Evolutionary conservation across 2,329 filamentous ascomycete genomes (phyloP), one percentile per base, ranked within the genome.

Genomic region (Pseudogymnoascus sp.): DNA sequence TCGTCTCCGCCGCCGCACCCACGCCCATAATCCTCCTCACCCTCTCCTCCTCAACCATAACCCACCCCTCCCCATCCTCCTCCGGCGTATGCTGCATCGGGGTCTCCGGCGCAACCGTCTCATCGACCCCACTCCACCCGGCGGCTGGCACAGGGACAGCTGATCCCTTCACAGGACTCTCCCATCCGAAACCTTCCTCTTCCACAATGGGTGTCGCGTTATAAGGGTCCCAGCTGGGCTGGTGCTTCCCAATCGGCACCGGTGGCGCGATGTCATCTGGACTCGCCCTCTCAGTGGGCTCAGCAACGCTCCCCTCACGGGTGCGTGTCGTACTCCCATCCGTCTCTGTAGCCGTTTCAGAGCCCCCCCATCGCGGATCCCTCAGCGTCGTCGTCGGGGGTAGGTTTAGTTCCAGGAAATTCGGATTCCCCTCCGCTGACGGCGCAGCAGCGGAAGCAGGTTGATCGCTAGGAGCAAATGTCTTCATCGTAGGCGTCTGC

Each of bases 151-250:
- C 47, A 31, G 47, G 47, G 6, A 53, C 47, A 2, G 47, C 47
- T 6, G 24, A 29, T 29, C 47, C 47, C 47, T 53, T 53, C 7
- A 7, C 14, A 7, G 47, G 47, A n/a, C 2, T 5, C 19, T 66
- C 71, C 31, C 69, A 70, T 19, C 75, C 72, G 59, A 71, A 74
- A 29, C 68, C 70, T 16, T 72, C 70, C 67, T 77, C 75, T 66
- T 78, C 74, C 50, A 73, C 69, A 44, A 77, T 70, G n/a, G 74
- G 73, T 50, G 74, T 71, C 7, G 70, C 71, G 59, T 72, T 71
- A 44, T 69, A 73, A 6, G 73, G 72, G 67, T 77, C 71, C 72
- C 72, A 74, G 47, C 72, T 72, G 13, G 73, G 73, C 62, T 73
- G 74, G 38, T 70, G 66, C 67, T 76, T 75, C 61, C 72, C 70